Evolutionary conservation across 2,329 filamentous ascomycete species (phyloP).

Genomic region (Hirsutella minnesotensis): DNA sequence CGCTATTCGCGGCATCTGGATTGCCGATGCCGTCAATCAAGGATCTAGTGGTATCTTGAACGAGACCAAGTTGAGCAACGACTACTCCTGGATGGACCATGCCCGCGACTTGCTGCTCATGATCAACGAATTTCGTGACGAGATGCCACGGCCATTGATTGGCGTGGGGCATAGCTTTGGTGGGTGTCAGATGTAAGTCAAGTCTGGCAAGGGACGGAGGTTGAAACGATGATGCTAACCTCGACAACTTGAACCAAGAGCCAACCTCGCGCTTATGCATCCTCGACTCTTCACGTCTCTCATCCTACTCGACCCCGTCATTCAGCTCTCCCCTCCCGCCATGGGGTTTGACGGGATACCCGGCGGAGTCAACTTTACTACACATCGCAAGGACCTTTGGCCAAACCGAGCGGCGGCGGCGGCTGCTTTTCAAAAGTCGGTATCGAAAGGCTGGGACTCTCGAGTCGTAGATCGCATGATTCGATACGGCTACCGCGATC

Average conservation of each 20-base stretch:
- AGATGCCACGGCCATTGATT: conserved; percentile 57
- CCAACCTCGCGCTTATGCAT: conserved; percentile 58
- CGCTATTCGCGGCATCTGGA: conserved; percentile 67
- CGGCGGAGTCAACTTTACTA: conserved; percentile 10
- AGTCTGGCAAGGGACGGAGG: neutral
- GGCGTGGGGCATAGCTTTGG: conserved; percentile 79
- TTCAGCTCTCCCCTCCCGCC: conserved; percentile 40
- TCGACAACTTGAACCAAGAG: conserved; percentile 25
- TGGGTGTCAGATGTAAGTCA: conserved; percentile 17
- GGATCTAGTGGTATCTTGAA: conserved; percentile 63
- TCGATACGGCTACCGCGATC: conserved; percentile 56
- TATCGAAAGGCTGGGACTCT: conserved; percentile 64
- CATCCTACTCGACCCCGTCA: conserved; percentile 65
- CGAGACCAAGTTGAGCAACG: conserved; percentile 60
- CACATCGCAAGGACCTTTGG: conserved; percentile 66
- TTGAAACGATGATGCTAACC: conserved; percentile 9
- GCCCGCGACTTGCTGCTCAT: conserved; percentile 67
- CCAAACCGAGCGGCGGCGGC: conserved; percentile 56
- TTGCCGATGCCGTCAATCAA: conserved; percentile 68
- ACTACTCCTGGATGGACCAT: conserved; percentile 73
- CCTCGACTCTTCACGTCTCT: conserved; percentile 62
- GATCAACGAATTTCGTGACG: conserved; percentile 59
- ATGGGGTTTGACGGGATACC: conserved; percentile 32
- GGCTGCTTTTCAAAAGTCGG: conserved; percentile 46
- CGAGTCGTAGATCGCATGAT: conserved; percentile 52